Conservation (phyloP, 1,284 basidiomycete species). For the Hypsizygus ulmarius region DNA sequence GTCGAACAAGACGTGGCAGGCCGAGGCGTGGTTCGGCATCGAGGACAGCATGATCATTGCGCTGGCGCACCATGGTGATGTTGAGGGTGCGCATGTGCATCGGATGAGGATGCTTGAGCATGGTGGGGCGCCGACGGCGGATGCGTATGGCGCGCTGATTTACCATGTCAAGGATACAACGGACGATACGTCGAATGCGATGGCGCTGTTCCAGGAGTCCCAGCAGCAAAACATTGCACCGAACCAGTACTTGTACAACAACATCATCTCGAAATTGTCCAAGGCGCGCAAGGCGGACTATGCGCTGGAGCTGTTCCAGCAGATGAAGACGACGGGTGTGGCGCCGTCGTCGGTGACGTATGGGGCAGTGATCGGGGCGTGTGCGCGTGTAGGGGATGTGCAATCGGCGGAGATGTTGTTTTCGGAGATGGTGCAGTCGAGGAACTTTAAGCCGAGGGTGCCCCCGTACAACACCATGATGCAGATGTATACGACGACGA, state of each 20-base stretch:
- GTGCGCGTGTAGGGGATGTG: slow-evolving; percentile 90
- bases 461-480: slow-evolving; percentile 99
- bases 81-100: slow-evolving; percentile 80
- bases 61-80: slow-evolving; percentile 75
- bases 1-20: slow-evolving; percentile 48
- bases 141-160: slow-evolving; percentile 90
- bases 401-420: slow-evolving; percentile 82
- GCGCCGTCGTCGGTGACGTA: slow-evolving; percentile 88
- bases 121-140: slow-evolving; percentile 78
- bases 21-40: slow-evolving; percentile 69
- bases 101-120: slow-evolving; percentile 76
- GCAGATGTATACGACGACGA: slow-evolving; percentile 91
- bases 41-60: slow-evolving; percentile 91
- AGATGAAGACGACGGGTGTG: slow-evolving; percentile 72
- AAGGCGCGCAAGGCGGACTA: slow-evolving; percentile 90
- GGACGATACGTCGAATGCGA: slow-evolving; percentile 86
- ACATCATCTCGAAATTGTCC: slow-evolving; percentile 91
- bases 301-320: slow-evolving; percentile 82
- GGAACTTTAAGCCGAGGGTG: slow-evolving; percentile 82
- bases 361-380: slow-evolving; percentile 93
- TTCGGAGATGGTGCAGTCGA: slow-evolving; percentile 76
- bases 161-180: slow-evolving; percentile 88
- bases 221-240: slow-evolving; percentile 66
- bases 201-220: slow-evolving; percentile 83
- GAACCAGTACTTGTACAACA: slow-evolving; percentile 91